Evolutionary conservation across 495 filamentous ascomycete species (phyloP).

Genomic region (Annulohypoxylon bovei): DNA sequence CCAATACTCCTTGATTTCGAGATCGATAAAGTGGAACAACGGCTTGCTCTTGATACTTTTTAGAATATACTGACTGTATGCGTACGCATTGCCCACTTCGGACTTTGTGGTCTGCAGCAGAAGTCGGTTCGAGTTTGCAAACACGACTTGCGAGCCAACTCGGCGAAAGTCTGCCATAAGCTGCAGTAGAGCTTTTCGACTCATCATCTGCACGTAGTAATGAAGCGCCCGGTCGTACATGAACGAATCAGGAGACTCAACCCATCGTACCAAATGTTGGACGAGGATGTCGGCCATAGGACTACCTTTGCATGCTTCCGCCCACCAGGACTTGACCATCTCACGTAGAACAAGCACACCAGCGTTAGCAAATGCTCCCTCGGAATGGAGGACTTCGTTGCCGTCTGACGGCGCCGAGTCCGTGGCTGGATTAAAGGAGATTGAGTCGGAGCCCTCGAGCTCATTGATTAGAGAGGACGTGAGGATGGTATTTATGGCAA

Average conservation of each 20-base stretch:
- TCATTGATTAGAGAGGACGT: conserved; percentile 98
- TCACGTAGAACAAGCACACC: conserved; percentile 89
- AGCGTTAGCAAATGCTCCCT: conserved; percentile 92
- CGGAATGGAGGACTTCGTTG: conserved; percentile 77
- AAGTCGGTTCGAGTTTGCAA: conserved; percentile 87
- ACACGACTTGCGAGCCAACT: conserved; percentile 93
- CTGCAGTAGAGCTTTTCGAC: conserved; percentile 93
- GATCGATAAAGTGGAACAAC: conserved; percentile 95
- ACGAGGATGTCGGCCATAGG: conserved; percentile 98
- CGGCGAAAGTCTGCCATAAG: conserved; percentile 96
- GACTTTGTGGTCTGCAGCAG: conserved; percentile 95
- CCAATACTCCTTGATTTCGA: conserved; percentile 99
- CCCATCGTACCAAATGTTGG: conserved; percentile 96
- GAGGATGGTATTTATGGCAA: conserved; percentile 97
- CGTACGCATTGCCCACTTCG: conserved; percentile 96
- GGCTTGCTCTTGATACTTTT: conserved; percentile 96
- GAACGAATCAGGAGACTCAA: conserved; percentile 88
- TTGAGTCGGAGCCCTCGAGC: conserved; percentile 84
- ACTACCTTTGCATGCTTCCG: conserved; percentile 88
- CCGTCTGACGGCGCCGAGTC: conserved; percentile 63
- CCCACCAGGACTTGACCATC: conserved; percentile 99
- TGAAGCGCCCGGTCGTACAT: conserved; percentile 96
- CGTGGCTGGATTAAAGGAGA: conserved; percentile 82
- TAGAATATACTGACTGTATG: conserved; percentile 95
- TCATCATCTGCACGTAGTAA: conserved; percentile 98